Evolutionary conservation across 176 grass and related monocot species (phyloP).

Genomic region (Hordeum marinum): DNA sequence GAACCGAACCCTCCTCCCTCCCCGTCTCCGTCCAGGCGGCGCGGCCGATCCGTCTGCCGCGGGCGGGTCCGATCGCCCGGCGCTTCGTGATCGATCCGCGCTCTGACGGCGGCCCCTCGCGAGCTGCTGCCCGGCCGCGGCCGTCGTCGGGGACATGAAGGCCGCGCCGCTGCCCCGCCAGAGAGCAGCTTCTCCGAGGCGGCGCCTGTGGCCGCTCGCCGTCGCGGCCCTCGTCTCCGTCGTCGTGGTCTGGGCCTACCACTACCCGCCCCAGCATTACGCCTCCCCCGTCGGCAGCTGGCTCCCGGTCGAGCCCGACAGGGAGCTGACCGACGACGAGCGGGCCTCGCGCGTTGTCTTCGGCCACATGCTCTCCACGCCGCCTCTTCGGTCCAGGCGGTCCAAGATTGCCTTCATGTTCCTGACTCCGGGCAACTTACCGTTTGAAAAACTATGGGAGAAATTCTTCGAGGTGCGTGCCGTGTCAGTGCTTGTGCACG

Average conservation of each 20-base stretch:
- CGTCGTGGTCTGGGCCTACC: slow-evolving; percentile 51
- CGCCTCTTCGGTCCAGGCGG: slow-evolving; percentile 29
- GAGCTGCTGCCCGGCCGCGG: not conserved
- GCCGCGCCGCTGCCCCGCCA: slow-evolving; percentile 25
- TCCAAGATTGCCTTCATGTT: slow-evolving; percentile 93
- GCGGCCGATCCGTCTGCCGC: not conserved
- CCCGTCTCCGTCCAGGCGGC: not conserved
- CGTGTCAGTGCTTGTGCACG: not conserved
- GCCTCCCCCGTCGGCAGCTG: slow-evolving; percentile 53
- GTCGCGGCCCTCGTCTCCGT: slow-evolving; percentile 54
- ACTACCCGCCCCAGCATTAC: slow-evolving; percentile 65
- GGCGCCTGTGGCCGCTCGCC: slow-evolving; percentile 45
- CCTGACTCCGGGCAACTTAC: slow-evolving; percentile 70
- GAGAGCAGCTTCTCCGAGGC: slow-evolving; percentile 26
- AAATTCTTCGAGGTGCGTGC: slow-evolving; percentile 70
- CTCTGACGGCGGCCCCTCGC: not conserved
- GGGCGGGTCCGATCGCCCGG: not conserved
- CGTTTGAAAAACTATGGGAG: slow-evolving; percentile 93
- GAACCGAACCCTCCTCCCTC: too few species aligned
- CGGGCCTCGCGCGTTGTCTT: slow-evolving; percentile 61
- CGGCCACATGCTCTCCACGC: slow-evolving; percentile 56
- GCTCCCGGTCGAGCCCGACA: slow-evolving; percentile 50
- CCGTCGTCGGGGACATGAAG: slow-evolving; percentile 32
- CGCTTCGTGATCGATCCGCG: not conserved
- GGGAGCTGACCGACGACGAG: slow-evolving; percentile 78